Percentiles rank a stretch among this genome's conserved stretches.
These are phyloP conservation scores for Diophrys sp. DNA, from an alignment of 73 alveolate species.

Conservation along the genomic window DNA sequence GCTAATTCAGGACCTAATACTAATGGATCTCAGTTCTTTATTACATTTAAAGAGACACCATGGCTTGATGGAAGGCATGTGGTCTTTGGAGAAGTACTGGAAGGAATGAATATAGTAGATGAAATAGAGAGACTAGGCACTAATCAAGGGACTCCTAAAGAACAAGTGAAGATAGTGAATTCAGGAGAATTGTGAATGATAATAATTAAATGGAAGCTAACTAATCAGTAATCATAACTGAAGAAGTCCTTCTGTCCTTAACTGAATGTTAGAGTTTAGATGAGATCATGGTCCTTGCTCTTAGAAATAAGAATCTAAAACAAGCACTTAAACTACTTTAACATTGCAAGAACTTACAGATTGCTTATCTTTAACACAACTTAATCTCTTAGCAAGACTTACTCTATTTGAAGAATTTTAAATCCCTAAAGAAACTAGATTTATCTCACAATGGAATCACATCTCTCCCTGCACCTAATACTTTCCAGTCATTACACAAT, in stretches of 20 bases:
- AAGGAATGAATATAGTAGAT: too few species aligned
- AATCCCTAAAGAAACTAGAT: slow-evolving; percentile 30
- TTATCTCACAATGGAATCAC: slow-evolving; percentile 29
- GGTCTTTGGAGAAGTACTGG: too few species aligned
- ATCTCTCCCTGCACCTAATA: slow-evolving; percentile 23
- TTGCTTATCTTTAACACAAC: slow-evolving; percentile 47
- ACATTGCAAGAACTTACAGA: slow-evolving; percentile 31
- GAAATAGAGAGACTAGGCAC: too few species aligned
- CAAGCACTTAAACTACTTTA: slow-evolving; percentile 23
- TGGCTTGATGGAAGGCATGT: slow-evolving; percentile 83
- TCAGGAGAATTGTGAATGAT: neutral
- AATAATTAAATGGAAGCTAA: neutral
- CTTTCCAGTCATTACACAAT: slow-evolving; percentile 1
- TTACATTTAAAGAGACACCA: slow-evolving; percentile 75
- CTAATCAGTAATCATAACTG: slow-evolving; percentile 19
- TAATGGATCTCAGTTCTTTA: too few species aligned
- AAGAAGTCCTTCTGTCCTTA: slow-evolving; percentile 32
- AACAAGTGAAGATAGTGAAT: too few species aligned
- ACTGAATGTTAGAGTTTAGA: slow-evolving; percentile 51
- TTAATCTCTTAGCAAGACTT: slow-evolving; percentile 12
- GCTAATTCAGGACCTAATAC: too few species aligned
- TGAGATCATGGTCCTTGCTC: slow-evolving; percentile 40
- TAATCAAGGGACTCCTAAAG: too few species aligned
- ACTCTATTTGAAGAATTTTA: neutral
- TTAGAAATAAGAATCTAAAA: slow-evolving; percentile 37